Conservation (phyloP, 768 basidiomycete species). For the Lentinula aciculospora region DNA sequence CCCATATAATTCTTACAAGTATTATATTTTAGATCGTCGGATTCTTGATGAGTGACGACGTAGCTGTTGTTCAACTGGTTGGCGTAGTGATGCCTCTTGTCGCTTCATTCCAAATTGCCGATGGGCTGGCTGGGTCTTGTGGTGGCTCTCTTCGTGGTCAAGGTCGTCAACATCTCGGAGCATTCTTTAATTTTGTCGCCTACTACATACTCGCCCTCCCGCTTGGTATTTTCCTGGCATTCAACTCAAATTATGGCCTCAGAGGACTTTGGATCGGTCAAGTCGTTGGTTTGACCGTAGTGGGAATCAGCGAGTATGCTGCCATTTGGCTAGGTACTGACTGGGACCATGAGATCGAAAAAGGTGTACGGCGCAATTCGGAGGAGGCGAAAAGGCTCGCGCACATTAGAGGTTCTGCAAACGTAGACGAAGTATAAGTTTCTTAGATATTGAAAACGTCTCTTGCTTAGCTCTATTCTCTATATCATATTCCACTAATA, state of each 20-base stretch:
- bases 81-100: conserved; percentile 70
- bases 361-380: conserved; percentile 44
- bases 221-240: conserved; percentile 69
- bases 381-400: conserved; percentile 32
- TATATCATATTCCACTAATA: too few species aligned
- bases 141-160: conserved; percentile 76
- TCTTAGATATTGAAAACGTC: too few species aligned
- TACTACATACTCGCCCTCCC: conserved; percentile 81
- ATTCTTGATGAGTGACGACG: conserved; percentile 64
- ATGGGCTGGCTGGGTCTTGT: conserved; percentile 62
- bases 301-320: conserved; percentile 63
- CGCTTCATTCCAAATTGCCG: conserved; percentile 74
- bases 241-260: conserved; percentile 45
- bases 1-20: not conserved
- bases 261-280: conserved; percentile 85
- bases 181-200: conserved; percentile 66
- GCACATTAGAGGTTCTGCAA: not conserved
- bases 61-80: conserved; percentile 50
- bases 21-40: conserved; percentile 47
- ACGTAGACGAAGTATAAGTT: not conserved
- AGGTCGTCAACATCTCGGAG: conserved; percentile 71
- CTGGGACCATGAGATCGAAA: conserved; percentile 58
- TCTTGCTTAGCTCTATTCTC: too few species aligned
- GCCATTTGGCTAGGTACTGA: conserved; percentile 56
- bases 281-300: conserved; percentile 65